Base-by-base conservation (phyloP, 306 rosid genomes). In the Arachis stenosperma region DNA sequence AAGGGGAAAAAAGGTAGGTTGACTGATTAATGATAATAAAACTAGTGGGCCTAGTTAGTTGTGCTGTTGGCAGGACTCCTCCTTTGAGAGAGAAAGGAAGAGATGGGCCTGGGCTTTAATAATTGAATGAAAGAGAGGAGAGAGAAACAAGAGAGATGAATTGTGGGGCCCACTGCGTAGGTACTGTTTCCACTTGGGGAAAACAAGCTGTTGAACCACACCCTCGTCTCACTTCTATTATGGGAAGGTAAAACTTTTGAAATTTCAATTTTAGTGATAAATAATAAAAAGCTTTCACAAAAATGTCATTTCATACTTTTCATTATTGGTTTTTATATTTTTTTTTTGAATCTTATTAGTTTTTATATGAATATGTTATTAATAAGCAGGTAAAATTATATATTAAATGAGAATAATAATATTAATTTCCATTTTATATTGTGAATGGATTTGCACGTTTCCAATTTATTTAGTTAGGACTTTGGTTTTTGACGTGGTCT, bases 141-240 rank as follows among this genome's bases (percentile, higher is more conserved):
- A 71, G 36, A 41, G 13, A 73, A 10, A 65, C n/a, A 60, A 65
- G 51, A 57, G 69, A 61, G 52, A 59, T 2, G 4, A 81, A 39
- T 33, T 33, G 37, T 33, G 68, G 69, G 91, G 85, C 87, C 90
- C 86, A 86, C 87, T 22, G 13, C 2, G 8, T 57, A 30, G 59
- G 78, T 56, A 80, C 78, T 81, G 84, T 87, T 86, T 86, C 86
- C 84, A 76, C 77, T 81, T 86, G 78, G 9, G 91, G 86, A 74
- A 87, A 76, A 52, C 76, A 78, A 70, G 53, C 36, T 70, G 50
- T 4, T 75, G 41, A 65, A 54, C 60, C 30, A 12, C 56, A 69
- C 85, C 88, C 89, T 87, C 90, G 96, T 89, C 90, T 85, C 91
- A 76, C 86, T 86, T 87, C 96, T 86, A 80, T 77, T 89, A 84